These are phyloP conservation scores for Diaporthe citrichinensis DNA, from an alignment of 2,329 filamentous ascomycete species.

Conservation along the genomic window DNA sequence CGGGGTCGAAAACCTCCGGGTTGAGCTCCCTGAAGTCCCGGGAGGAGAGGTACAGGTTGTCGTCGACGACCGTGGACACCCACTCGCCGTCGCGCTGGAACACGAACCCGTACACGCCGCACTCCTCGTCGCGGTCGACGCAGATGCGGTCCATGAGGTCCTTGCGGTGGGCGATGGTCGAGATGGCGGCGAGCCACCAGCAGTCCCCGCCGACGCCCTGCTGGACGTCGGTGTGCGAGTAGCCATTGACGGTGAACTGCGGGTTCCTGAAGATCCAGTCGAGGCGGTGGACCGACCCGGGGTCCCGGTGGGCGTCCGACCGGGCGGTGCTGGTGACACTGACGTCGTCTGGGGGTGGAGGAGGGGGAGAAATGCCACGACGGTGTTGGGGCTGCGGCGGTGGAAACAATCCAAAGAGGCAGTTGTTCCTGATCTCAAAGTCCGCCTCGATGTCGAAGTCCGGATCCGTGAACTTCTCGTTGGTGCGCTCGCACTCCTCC, in stretches of 20 bases:
- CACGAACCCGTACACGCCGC: conserved; percentile 80
- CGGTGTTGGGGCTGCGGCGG: not conserved
- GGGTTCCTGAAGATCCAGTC: conserved; percentile 60
- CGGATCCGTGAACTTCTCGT: conserved; percentile 61
- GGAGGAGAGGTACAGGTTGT: conserved; percentile 75
- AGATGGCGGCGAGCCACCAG: conserved; percentile 80
- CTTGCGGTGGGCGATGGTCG: conserved; percentile 76
- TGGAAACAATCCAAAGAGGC: conserved; percentile 51
- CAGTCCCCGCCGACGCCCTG: conserved; percentile 69
- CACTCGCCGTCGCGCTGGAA: conserved; percentile 80
- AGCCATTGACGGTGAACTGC: conserved; percentile 57
- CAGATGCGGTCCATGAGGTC: conserved; percentile 77
- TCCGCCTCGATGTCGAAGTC: conserved; percentile 61
- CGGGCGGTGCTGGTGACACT: not conserved
- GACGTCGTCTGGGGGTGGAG: not conserved
- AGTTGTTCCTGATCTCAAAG: conserved; percentile 49
- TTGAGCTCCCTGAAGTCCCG: conserved; percentile 64
- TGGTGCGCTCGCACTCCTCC: conserved; percentile 59
- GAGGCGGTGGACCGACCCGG: conserved; percentile 59
- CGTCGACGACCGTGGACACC: conserved; percentile 80
- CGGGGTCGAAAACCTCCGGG: conserved; percentile 43
- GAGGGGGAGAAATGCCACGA: not conserved
- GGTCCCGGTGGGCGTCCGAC: conserved; percentile 33
- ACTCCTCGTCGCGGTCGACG: conserved; percentile 76
- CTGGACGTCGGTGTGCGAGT: conserved; percentile 58